Evolutionary conservation across 805 yeast genomes (phyloP).

Genomic region (Brettanomyces anomalus): DNA sequence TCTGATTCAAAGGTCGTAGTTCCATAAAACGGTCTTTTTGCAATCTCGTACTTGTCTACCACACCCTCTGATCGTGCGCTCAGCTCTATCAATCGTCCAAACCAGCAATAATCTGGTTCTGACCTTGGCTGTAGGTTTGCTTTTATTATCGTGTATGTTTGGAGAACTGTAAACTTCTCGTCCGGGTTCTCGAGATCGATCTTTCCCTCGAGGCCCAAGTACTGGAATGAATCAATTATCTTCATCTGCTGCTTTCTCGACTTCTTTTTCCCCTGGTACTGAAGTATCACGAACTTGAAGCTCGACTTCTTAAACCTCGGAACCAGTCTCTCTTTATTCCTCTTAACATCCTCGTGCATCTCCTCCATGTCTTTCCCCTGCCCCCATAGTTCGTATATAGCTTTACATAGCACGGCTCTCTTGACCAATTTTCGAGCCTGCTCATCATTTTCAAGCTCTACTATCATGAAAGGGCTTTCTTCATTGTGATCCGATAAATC

Average conservation of each 20-base stretch:
- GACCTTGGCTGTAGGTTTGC: conserved; percentile 30
- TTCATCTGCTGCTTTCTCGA: conserved; percentile 40
- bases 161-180: conserved; percentile 60
- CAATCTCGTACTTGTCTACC: conserved; percentile 72
- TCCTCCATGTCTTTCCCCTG: conserved; percentile 45
- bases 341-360: conserved; percentile 45
- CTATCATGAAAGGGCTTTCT: conserved; percentile 60
- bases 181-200: conserved; percentile 75
- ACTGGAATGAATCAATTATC: conserved; percentile 64
- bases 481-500: conserved; percentile 55
- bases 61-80: conserved; percentile 54
- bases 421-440: conserved; percentile 56
- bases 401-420: conserved; percentile 62
- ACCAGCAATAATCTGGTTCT: conserved; percentile 52
- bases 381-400: conserved; percentile 84
- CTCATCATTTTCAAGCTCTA: conserved; percentile 56
- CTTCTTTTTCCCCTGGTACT: conserved; percentile 61
- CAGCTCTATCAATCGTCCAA: conserved; percentile 62
- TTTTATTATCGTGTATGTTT: conserved; percentile 44
- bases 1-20: conserved; percentile 97
- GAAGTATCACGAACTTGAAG: conserved; percentile 78
- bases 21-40: conserved; percentile 79
- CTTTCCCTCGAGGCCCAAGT: conserved; percentile 65
- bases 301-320: conserved; percentile 33
- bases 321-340: conserved; percentile 22